Evolutionary conservation across 805 yeast species (phyloP).

Genomic region (Candida rishiriensis): DNA sequence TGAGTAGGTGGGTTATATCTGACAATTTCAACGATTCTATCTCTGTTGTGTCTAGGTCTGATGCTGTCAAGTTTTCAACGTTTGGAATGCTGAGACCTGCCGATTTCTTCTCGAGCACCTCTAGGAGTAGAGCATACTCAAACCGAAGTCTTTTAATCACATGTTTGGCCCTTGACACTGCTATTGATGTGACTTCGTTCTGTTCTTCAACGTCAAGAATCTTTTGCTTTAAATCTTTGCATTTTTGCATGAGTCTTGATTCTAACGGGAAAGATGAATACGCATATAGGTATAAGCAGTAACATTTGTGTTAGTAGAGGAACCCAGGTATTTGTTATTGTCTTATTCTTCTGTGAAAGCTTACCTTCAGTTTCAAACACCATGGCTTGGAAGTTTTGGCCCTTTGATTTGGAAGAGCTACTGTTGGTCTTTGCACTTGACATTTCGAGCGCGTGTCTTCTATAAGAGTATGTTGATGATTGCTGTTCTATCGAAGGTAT

Average conservation of each 20-base stretch:
- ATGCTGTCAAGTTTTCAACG: conserved; percentile 17
- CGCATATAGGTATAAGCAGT: conserved; percentile 1
- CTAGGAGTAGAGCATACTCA: conserved; percentile 77
- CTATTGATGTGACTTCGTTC: conserved; percentile 71
- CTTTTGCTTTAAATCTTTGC: conserved; percentile 65
- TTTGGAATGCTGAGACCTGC: conserved; percentile 21
- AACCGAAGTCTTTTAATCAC: conserved; percentile 74
- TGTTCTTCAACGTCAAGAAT: conserved; percentile 69
- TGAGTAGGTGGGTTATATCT: conserved; percentile 25
- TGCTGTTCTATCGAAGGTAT: too few species aligned
- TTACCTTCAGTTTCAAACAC: conserved; percentile 14
- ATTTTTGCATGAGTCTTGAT: conserved; percentile 52
- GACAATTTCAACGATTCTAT: conserved; percentile 23
- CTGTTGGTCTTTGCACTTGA: too few species aligned
- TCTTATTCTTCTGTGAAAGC: conserved; percentile 1
- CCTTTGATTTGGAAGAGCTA: neutral
- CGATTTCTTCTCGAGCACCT: conserved; percentile 65
- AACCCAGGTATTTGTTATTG: too few species aligned
- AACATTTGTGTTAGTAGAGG: too few species aligned
- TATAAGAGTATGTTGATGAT: too few species aligned
- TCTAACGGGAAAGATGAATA: conserved; percentile 16
- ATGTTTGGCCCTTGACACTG: conserved; percentile 71
- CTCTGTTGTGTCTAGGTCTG: conserved; percentile 24
- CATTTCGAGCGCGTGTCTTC: too few species aligned
- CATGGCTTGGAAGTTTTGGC: conserved; percentile 1